phyloP scores from a whole-genome alignment of 495 filamentous ascomycete genomes.

The Immersiella caudata region DNA sequence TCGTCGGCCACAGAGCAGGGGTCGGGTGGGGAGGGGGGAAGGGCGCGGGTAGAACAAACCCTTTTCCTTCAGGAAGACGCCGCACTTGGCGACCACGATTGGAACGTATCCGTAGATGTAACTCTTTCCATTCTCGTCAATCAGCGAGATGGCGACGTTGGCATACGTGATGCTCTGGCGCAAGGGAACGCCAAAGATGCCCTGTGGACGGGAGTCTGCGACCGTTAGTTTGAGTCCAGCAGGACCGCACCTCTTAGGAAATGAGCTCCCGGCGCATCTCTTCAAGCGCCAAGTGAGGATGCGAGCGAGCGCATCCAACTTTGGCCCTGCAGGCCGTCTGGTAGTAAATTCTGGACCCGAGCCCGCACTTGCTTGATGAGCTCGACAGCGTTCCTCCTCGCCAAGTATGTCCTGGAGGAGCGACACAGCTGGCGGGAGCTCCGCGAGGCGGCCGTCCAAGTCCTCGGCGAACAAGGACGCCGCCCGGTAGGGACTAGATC shows the following conservation, averaged over 20 bases:
- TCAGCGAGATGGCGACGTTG: constrained; percentile 96
- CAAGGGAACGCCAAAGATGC: constrained; percentile 93
- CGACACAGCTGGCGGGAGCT: constrained; percentile 25
- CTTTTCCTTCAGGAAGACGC: constrained; percentile 97
- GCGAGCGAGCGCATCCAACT: constrained; percentile 27
- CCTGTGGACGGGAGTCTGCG: constrained; percentile 45
- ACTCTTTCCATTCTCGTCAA: constrained; percentile 85
- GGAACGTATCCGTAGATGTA: constrained; percentile 99
- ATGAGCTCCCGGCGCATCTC: constrained; percentile 18
- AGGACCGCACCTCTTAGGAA: constrained; percentile 11
- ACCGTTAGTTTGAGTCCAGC: constrained; percentile 29
- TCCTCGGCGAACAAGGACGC: constrained; percentile 29
- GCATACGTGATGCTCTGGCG: constrained; percentile 95
- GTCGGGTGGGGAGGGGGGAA: not conserved
- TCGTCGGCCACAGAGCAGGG: not conserved
- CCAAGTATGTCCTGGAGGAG: constrained; percentile 23
- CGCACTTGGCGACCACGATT: constrained; percentile 98
- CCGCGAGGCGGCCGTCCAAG: constrained; percentile 24
- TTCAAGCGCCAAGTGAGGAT: constrained; percentile 26
- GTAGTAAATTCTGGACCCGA: constrained; percentile 26
- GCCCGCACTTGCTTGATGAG: constrained; percentile 39
- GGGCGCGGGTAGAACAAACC: constrained; percentile 58
- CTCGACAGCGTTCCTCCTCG: constrained; percentile 21
- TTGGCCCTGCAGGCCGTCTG: constrained; percentile 19
- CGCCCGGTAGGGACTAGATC: constrained; percentile 20